Evolutionary conservation across 352 stramenopile genomes (phyloP), one percentile per base, ranked within the genome.

Genomic region (Globisporangium megalacanthum): DNA sequence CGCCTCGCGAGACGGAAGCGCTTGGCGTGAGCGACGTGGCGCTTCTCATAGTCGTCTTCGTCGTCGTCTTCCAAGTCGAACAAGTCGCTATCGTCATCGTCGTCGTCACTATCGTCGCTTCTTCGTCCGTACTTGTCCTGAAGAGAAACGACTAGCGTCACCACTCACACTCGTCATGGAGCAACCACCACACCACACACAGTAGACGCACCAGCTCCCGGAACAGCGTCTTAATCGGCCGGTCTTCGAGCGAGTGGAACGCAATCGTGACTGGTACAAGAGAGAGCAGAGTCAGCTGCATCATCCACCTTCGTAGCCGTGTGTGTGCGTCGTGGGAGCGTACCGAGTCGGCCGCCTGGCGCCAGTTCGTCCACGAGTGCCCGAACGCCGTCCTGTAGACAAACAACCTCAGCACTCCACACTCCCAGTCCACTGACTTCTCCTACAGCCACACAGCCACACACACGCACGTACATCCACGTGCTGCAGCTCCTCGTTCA

Each of bases 161-260:
- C n/a, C n/a, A n/a, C n/a, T n/a, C n/a, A n/a, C n/a, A n/a, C n/a
- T n/a, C n/a, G n/a, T n/a, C n/a, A n/a, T n/a, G n/a, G n/a, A n/a
- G n/a, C n/a, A n/a, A n/a, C 13, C 37, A 44, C 20, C 22, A 52
- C n/a, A n/a, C n/a, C n/a, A n/a, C n/a, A n/a, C n/a, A n/a, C n/a
- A n/a, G n/a, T n/a, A 13, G 20, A 39, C 67, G 17, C 69, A 91
- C 77, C 52, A 89, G 58, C 33, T 75, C 61, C 8, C 83, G 75
- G 54, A 93, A 90, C 20, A 90, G 73, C 9, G 72, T 60, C 67
- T 93, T 93, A 59, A 93, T 93, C 29, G 81, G 80, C 15, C 83
- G 80, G 54, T 93, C 83, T 50, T 93, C 83, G 15, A 93, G 69
- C 6, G 83, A 93, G 70, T 93, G 83, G 58, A 93, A 93, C 49